Evolutionary conservation across 78 protist species (phyloP), one percentile per base, ranked within the genome.

Genomic region (Mantamonas sphyraenae): DNA sequence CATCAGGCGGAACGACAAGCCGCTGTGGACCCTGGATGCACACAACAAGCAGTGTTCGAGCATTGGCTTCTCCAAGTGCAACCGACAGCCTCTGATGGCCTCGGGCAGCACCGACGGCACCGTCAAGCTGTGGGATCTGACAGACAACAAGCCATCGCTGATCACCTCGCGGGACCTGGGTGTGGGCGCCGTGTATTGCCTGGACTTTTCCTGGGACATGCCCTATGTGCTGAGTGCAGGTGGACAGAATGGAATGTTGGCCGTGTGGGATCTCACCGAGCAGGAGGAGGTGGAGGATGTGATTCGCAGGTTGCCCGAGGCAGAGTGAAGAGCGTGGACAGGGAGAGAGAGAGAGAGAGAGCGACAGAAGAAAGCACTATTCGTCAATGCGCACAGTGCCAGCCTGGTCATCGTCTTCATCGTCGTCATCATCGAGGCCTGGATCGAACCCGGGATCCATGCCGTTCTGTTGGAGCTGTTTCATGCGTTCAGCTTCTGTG

Each of bases 81-180:
- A n/a, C 19, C 16, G 26, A 0, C 31, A 16, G n/a, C n/a, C n/a
- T 7, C 20, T 43, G 12, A 9, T 64, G 24, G 59, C 51, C 10
- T 51, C 71, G 17, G 39, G 59, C 22, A 42, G 58, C 2, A 2
- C 7, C 38, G 68, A 62, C 35, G 26, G 37, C 7, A n/a, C 31
- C 35, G 43, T 63, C 57, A 63, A 63, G 56, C 26, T 63, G 56
- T 63, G 68, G 68, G 16, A 8, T 8, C 31, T 63, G 16, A 35
- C 31, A 22, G 35, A 39, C 34, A 38, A 8, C 26, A 1, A 7
- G 40, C 68, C 68, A 16, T 1, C n/a, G 39, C 19, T 42, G 38
- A 10, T 39, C 26, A 8, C 0, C 42, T 17, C 40, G 38, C 63
- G 63, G 28, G 43, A 58, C 42, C 7, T 43, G 26, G 40, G 22